Evolutionary conservation across 768 basidiomycete genomes (phyloP), one percentile per base, ranked within the genome.

Genomic region (Pulveroboletus ravenelii): DNA sequence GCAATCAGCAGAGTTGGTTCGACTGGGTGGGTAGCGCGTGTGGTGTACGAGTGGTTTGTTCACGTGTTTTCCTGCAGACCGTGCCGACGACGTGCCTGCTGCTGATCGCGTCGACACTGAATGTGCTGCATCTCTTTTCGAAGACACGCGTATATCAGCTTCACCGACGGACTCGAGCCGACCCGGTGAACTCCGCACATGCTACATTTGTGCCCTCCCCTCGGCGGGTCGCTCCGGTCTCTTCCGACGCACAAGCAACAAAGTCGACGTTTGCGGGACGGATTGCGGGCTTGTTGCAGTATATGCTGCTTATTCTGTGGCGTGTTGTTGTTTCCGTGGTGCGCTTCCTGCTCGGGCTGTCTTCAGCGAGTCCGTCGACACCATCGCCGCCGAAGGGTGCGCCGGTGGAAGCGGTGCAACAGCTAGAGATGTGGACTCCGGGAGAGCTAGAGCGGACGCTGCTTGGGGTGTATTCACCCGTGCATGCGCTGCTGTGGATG

Each of bases 361-460:
- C 75, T 31, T 76, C 77, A 6, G 62, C 72, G n/a, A 65, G 70
- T 25, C 67, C 67, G 25, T 70, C 73, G 17, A 60, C 57, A 12
- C 64, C 67, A 9, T 66, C 67, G 5, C 64, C 68, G 17, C 59
- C 66, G 0, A 57, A 62, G 36, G 68, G 67, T 35, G 71, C 70
- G 14, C 78, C 71, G 38, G 72, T 69, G 5, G 69, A 77, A 27
- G 74, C 75, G 40, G 78, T 91, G n/a, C 88, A 89, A 62, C 83
- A 88, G 62, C 68, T 93, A 45, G 82, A 87, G 45, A 76, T 87
- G 41, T 93, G 90, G 90, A 72, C 76, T 12, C 89, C 91, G 3
- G 82, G 80, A 17, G 81, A 84, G 55, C 68, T 87, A 36, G 87
- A 91, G 62, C 73, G 80, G 54, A 75, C 74, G 55, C 70, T 93